Evolutionary conservation across 257 asterid species (phyloP).

Genomic region (Orobanche coerulescens): DNA sequence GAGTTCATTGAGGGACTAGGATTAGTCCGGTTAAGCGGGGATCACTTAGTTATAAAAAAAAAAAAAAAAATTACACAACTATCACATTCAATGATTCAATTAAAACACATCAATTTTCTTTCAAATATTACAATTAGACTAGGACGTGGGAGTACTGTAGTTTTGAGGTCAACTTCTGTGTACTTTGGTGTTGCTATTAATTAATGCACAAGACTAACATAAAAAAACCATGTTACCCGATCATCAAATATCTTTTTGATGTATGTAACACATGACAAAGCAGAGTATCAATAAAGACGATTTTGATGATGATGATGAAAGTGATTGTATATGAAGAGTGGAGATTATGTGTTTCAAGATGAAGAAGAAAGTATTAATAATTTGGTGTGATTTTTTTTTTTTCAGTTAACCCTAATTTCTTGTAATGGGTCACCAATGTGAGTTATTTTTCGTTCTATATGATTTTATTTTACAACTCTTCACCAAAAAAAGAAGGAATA

Average conservation of each 20-base stretch:
- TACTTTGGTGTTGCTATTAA: neutral
- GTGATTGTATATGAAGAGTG: slow-evolving; percentile 11
- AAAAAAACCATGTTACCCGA: neutral
- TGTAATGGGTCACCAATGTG: neutral
- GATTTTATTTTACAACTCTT: too few species aligned
- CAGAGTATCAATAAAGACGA: neutral
- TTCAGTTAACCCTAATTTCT: neutral
- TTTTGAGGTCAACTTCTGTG: slow-evolving; percentile 1
- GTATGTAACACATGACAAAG: slow-evolving; percentile 17
- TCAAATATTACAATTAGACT: too few species aligned
- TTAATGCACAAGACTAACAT: neutral
- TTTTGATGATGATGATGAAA: slow-evolving; percentile 24
- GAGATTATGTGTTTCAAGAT: slow-evolving; percentile 3
- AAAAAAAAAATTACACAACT: too few species aligned
- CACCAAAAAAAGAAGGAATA: neutral
- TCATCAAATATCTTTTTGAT: neutral
- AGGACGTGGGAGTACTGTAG: too few species aligned
- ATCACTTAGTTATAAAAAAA: too few species aligned
- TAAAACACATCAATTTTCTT: too few species aligned
- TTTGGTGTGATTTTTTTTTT: neutral
- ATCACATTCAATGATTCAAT: too few species aligned
- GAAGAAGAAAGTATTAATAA: neutral
- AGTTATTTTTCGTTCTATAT: neutral
- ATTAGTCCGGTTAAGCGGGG: too few species aligned
- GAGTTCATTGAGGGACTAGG: too few species aligned